Percentiles rank a stretch among this genome's conserved stretches.
Conservation (phyloP, 2,329 filamentous ascomycete species). For the Fusarium euwallaceae region DNA sequence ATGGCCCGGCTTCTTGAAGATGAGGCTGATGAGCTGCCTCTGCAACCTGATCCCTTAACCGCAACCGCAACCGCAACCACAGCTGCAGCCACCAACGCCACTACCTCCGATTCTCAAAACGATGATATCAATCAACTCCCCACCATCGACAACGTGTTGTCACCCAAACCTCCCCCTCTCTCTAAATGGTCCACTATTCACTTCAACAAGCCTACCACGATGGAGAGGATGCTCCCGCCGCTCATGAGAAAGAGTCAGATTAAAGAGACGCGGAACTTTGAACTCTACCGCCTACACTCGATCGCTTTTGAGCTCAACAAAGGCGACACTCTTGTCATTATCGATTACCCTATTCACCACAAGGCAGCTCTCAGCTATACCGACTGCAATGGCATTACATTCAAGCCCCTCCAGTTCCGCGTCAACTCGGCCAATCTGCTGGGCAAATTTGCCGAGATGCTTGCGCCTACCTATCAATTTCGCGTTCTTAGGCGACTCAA, state of each 20-base stretch:
- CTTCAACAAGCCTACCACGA: constrained; percentile 36
- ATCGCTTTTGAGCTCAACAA: constrained; percentile 44
- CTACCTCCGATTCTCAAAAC: neutral
- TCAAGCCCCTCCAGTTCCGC: constrained; percentile 54
- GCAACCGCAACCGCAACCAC: neutral
- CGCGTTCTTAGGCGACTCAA: constrained; percentile 55
- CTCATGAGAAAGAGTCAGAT: constrained; percentile 35
- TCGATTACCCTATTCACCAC: constrained; percentile 53
- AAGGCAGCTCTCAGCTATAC: constrained; percentile 29
- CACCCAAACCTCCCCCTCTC: constrained; percentile 2
- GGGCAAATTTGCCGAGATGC: constrained; percentile 60
- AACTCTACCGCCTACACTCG: constrained; percentile 47
- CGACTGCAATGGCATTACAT: constrained; percentile 54
- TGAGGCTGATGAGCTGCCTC: neutral
- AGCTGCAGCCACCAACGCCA: neutral
- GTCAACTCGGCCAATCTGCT: constrained; percentile 63
- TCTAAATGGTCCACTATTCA: constrained; percentile 28
- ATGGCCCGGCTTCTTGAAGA: neutral
- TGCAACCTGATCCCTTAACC: neutral
- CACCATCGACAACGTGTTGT: neutral
- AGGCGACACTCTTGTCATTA: constrained; percentile 61
- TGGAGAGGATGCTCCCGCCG: neutral
- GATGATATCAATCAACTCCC: neutral
- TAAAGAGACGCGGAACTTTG: constrained; percentile 39
- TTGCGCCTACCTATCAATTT: constrained; percentile 58